Evolutionary conservation across 306 rosid species (phyloP).

Genomic region (Begonia fuchsioides): DNA sequence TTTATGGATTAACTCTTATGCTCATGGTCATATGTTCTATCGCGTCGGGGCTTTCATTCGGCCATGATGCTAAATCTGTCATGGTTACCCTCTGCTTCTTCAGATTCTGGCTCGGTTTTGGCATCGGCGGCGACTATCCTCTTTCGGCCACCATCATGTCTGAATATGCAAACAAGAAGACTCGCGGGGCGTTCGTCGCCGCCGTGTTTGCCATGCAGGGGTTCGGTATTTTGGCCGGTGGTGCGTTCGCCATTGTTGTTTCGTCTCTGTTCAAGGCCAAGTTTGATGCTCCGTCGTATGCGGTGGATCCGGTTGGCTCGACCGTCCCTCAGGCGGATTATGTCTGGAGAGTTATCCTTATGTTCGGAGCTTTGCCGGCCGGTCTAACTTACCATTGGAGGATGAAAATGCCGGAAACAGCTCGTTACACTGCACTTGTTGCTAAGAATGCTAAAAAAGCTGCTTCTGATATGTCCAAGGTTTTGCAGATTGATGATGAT

Average conservation of each 20-base stretch:
- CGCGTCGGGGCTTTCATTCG: conserved; percentile 62
- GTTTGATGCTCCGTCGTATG: conserved; percentile 31
- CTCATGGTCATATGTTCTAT: conserved; percentile 51
- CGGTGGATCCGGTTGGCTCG: conserved; percentile 23
- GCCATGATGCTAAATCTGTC: conserved; percentile 34
- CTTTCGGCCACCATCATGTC: conserved; percentile 83
- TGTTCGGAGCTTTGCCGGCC: conserved; percentile 66
- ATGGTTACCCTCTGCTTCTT: conserved; percentile 58
- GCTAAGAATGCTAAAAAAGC: conserved; percentile 47
- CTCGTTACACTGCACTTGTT: conserved; percentile 58
- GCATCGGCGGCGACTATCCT: conserved; percentile 77
- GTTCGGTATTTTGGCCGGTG: conserved; percentile 64
- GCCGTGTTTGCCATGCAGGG: conserved; percentile 86
- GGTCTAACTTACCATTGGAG: conserved; percentile 51
- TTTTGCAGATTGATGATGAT: conserved; percentile 41
- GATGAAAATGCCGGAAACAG: conserved; percentile 72
- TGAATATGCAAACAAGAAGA: conserved; percentile 59
- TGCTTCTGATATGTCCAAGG: conserved; percentile 58
- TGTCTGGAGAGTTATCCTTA: conserved; percentile 48
- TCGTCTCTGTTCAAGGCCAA: conserved; percentile 22
- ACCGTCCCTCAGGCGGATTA: conserved; percentile 55
- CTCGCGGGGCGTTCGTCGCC: conserved; percentile 64
- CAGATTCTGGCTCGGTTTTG: conserved; percentile 73
- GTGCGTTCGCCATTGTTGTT: conserved; percentile 35
- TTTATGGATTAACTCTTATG: conserved; percentile 62